Base-by-base conservation (phyloP, 257 asterid genomes). In the Solanum ahanhuiri region DNA sequence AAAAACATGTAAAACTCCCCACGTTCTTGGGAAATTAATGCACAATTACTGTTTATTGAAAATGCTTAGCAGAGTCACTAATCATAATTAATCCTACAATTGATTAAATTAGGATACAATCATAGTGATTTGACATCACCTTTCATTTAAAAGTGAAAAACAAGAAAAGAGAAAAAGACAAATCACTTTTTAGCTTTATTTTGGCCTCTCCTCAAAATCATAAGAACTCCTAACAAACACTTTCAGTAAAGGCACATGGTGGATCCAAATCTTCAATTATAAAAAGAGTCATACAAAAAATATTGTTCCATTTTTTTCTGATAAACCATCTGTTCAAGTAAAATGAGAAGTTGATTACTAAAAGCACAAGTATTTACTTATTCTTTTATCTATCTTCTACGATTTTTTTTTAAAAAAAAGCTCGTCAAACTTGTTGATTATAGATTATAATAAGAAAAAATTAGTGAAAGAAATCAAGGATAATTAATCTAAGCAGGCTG, bases 201-300 rank as follows among this genome's bases (percentile, higher is more conserved):
- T 28, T 81, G 43, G 10, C 20, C 84, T 81, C 84, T 81, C 84
- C 84, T 88, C 70, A 9, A 83, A 82, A 76, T 34, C 57, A 6
- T 71, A 43, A 79, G 31, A 83, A 30, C 31, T 84, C 39, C 57
- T 39, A 87, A 48, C 87, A 4, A 84, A 60, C 85, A 28, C 75
- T 63, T 84, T 23, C 33, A 18, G 4, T 83, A 54, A 22, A 43
- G 37, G 88, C 88, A 88, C 86, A 85, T 85, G 90, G 88, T 82
- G 88, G 45, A 84, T 39, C 83, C 73, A 76, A 48, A 64, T 41
- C 33, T 34, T 30, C 58, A 37, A 17, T 81, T 81, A 48, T 45
- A 48, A 81, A 64, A 33, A 48, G 25, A 48, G 66, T 2, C 45
- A 30, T 48, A 17, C 30, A 11, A 2, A 39, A 3, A 39, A 11